Evolutionary conservation across 192 early-diverging fungal genomes (phyloP), one percentile per base, ranked within the genome.

Genomic region (Martensiomyces pterosporus): DNA sequence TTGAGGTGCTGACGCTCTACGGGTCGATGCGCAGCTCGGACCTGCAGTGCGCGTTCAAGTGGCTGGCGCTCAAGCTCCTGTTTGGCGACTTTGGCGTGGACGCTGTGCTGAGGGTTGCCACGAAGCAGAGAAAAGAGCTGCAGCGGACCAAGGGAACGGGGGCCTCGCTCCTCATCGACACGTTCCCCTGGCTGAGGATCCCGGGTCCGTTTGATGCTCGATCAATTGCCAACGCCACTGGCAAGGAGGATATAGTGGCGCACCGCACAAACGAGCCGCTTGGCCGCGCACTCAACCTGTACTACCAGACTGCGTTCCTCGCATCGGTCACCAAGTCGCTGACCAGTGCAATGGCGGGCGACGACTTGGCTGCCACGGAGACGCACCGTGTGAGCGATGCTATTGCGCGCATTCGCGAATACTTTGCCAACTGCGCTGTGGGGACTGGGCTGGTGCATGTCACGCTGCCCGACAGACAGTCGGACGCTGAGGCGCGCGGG

Each of bases 61-160:
- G 65, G 25, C 36, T 65, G 24, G 42, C 49, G n/a, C 36, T 65
- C 17, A 73, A 73, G 41, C 54, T 73, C 21, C 42, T 73, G 42
- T 73, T 65, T 64, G 69, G 69, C 45, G 69, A 73, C 38, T 73
- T 73, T 62, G 62, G 62, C 37, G 42, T 54, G 2, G 63, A 73
- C 17, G 54, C 53, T 2, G 43, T 61, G 3, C 43, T 50, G 26
- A 61, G 57, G 18, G 23, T 49, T 6, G 69, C 69, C 0, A 49
- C 18, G 19, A 19, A 18, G 19, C 53, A 54, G 13, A 49, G 49
- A 14, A 65, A 49, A 26, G 24, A 26, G 4, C 36, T 65, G 19
- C 21, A 17, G 35, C 42, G 49, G 19, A 24, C 6, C 18, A 51
- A 44, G 34, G 62, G 54, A 19, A 65, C 63, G 1, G 47, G 40